Evolutionary conservation across 2,329 filamentous ascomycete genomes (phyloP), one percentile per base, ranked within the genome.

Genomic region (Stagonosporopsis chrysanthemi): DNA sequence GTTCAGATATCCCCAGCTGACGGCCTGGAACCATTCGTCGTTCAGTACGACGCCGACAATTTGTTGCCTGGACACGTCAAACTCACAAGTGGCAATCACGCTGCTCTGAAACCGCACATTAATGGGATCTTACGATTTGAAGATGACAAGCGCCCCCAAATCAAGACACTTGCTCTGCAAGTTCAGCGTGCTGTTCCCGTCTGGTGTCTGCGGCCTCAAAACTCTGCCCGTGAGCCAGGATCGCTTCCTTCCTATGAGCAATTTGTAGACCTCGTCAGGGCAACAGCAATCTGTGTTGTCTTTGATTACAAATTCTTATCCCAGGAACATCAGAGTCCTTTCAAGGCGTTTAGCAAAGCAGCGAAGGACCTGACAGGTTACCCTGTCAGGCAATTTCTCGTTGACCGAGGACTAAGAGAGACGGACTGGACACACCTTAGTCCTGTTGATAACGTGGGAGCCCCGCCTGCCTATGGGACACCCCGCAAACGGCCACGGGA

Each of bases 81-180:
- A n/a, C 56, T 59, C 5, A 39, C n/a, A 15, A 52, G 35, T 36
- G 51, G 56, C 36, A 59, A 48, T 9, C 28, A 24, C 22, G 38
- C 29, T 40, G 23, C 51, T 14, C 9, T 28, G 26, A 5, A 28
- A 9, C 31, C 46, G 23, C 51, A 52, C 36, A 14, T 59, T 23
- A 42, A 59, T 24, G 51, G 43, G 17, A 28, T 59, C 19, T 23
- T 58, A 41, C 50, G 46, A 19, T 38, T 38, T 29, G 52, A 55
- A 29, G 47, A 35, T 15, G 43, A 55, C 23, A 51, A 44, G 35
- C 35, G 35, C n/a, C 35, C 35, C n/a, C 35, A 38, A 19, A 19
- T 38, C 15, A 38, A 38, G 35, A 38, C 35, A 19, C 35, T 38
- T 17, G 63, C 6, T 71, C 71, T 45, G 67, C 5, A n/a, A 4